Percentiles rank a stretch among this genome's conserved stretches.
These are phyloP conservation scores for Scorias spongiosa DNA, from an alignment of 2,329 filamentous ascomycete species.

Conservation along the genomic window DNA sequence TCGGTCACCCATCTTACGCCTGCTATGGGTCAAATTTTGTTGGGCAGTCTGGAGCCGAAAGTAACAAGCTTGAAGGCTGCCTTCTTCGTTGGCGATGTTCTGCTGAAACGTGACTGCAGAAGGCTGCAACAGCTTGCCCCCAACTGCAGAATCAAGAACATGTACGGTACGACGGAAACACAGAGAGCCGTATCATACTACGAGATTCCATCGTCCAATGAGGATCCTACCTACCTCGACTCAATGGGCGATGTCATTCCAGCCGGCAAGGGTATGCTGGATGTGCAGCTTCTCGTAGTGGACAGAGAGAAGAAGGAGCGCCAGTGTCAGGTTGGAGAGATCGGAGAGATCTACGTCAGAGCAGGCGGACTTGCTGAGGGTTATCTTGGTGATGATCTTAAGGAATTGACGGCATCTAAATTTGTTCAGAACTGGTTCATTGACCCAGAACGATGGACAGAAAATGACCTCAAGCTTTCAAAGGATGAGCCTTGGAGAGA, in stretches of 20 bases:
- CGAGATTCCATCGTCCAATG: slow-evolving; percentile 51
- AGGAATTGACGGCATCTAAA: slow-evolving; percentile 54
- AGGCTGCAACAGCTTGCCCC: slow-evolving; percentile 60
- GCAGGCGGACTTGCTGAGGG: slow-evolving; percentile 74
- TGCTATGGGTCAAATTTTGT: slow-evolving; percentile 88
- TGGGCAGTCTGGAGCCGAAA: slow-evolving; percentile 64
- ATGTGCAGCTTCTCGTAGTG: slow-evolving; percentile 79
- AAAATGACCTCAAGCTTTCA: slow-evolving; percentile 42
- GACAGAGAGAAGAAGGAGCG: slow-evolving; percentile 50
- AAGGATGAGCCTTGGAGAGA: slow-evolving; percentile 58
- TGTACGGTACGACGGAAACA: slow-evolving; percentile 83
- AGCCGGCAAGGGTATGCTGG: slow-evolving; percentile 70
- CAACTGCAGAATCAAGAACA: slow-evolving; percentile 64
- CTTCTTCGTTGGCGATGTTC: slow-evolving; percentile 83
- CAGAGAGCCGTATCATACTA: slow-evolving; percentile 70
- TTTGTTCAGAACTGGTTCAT: slow-evolving; percentile 82
- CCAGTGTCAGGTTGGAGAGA: slow-evolving; percentile 65
- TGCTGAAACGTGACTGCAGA: slow-evolving; percentile 71
- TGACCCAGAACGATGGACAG: slow-evolving; percentile 52
- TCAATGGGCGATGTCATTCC: slow-evolving; percentile 62
- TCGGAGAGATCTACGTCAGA: slow-evolving; percentile 70
- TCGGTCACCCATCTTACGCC: slow-evolving; percentile 84
- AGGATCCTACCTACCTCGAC: slow-evolving; percentile 49
- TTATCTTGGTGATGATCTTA: slow-evolving; percentile 46
- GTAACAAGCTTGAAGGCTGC: slow-evolving; percentile 48